Percentiles rank a stretch among this genome's conserved stretches.
These are phyloP conservation scores for Verbena officinalis DNA, from an alignment of 257 asterid species.

Conservation along the genomic window DNA sequence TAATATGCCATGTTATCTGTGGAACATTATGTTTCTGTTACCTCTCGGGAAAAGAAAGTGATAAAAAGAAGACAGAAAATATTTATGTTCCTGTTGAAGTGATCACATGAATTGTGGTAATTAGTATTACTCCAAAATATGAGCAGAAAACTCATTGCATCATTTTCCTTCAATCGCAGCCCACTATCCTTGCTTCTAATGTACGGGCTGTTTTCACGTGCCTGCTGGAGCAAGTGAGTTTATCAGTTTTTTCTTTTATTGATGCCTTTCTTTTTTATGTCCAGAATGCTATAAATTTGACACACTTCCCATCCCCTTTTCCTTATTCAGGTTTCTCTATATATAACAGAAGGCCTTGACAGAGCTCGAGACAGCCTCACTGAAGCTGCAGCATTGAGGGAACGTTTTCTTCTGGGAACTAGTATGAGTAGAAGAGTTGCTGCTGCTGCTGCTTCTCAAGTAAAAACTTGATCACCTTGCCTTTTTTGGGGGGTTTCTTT, in stretches of 20 bases:
- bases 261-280: constrained; percentile 29
- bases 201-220: constrained; percentile 90
- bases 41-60: no score
- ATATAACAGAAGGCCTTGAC: constrained; percentile 95
- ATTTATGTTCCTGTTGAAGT: no score
- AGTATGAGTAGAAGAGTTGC: constrained; percentile 93
- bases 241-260: constrained; percentile 26
- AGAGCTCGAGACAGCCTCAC: constrained; percentile 90
- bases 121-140: not conserved
- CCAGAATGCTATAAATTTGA: not conserved
- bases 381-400: constrained; percentile 97
- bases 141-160: constrained; percentile 7
- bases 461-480: constrained; percentile 44
- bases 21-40: no score
- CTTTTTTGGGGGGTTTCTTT: constrained; percentile 10
- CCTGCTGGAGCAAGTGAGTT: constrained; percentile 86
- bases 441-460: constrained; percentile 97
- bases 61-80: no score
- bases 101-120: not conserved
- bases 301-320: constrained; percentile 21
- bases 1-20: no score
- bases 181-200: constrained; percentile 79
- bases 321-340: constrained; percentile 69
- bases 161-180: constrained; percentile 53
- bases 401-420: constrained; percentile 87